These are phyloP conservation scores for Yamadazyma aaseri DNA, from an alignment of 1,139 yeast species.

Conservation along the genomic window DNA sequence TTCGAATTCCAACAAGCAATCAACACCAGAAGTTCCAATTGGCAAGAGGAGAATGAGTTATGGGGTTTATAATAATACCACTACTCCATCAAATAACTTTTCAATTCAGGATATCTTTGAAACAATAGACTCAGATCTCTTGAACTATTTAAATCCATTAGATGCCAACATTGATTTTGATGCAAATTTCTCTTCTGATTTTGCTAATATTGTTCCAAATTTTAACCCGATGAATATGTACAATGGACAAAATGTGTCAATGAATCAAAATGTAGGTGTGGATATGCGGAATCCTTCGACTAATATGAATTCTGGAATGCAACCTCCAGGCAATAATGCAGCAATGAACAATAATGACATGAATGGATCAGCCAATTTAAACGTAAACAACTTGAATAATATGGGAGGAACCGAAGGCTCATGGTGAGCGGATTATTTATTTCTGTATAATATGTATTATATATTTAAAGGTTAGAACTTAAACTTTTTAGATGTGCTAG, in stretches of 20 bases:
- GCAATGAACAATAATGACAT: background rate
- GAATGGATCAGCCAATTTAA: too few relatives aligned
- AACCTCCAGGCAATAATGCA: too few relatives aligned
- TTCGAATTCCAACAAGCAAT: background rate
- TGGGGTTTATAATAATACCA: conserved; percentile 1
- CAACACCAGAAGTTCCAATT: conserved; percentile 2
- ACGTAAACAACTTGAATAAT: conserved; percentile 1
- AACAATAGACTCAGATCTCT: conserved; percentile 31
- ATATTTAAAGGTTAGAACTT: conserved; percentile 5
- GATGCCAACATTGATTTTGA: conserved; percentile 23
- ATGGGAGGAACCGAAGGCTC: background rate
- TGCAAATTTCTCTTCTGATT: conserved; percentile 8
- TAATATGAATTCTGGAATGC: too few relatives aligned
- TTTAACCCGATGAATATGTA: conserved; percentile 6
- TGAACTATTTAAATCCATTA: conserved; percentile 28
- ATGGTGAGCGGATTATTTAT: conserved; percentile 3
- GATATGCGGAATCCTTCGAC: too few relatives aligned
- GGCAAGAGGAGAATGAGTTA: conserved; percentile 1
- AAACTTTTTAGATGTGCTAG: conserved; percentile 8
- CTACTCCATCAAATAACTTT: conserved; percentile 11
- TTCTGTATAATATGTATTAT: conserved; percentile 3
- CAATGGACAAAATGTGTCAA: background rate
- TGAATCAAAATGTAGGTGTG: background rate
- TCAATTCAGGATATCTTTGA: conserved; percentile 32
- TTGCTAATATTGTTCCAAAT: conserved; percentile 1